Base-by-base conservation (phyloP, 2,329 filamentous ascomycete species). In the Scorias spongiosa region DNA sequence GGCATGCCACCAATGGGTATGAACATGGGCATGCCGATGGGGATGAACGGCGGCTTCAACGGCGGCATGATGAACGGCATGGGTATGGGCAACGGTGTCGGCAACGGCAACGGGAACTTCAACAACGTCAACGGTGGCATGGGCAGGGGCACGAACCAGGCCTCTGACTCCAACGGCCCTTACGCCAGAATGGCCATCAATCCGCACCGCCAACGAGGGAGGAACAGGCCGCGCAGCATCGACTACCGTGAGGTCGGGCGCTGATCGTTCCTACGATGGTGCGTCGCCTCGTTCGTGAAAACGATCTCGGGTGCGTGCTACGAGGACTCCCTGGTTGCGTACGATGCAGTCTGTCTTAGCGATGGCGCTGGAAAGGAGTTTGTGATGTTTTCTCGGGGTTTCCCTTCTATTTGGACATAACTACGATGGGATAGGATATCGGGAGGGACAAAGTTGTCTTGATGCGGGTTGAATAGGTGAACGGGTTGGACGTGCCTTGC, bases 121-220 rank as follows among this genome's bases (percentile, higher is more conserved):
- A 46, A 50, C 43, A 51, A 52, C 45, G 17, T 47, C 50, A 46
- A 48, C 40, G 46, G 42, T 20, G 55, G 54, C 37, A 57, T 54
- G 46, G 56, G 53, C 34, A 50, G 52, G 41, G 49, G 48, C 44
- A 49, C 49, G 48, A 43, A 40, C 40, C 37, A 48, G 40, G 42
- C 37, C 39, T 43, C 43, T 18, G 51, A 49, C 34, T 50, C 45
- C 9, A 87, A 93, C 46, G 85, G 87, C 47, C 84, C 91, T 6
- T 98, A 98, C 65, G 93, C 96, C 62, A 77, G 91, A 46, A 89
- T 94, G 62, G 91, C 91, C 0, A 84, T 96, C 49, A 98, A 98
- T 59, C 89, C 88, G 2, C 84, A 94, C 59, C 78, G 91, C 42
- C 84, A 91, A 59, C 81, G 88, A 62, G 85, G 87, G 57, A 76